A percentile compares a stretch with the other conserved stretches of the same genome.
Conservation (phyloP, 129 eudicot species). For the Heracleum sosnowskyi region DNA sequence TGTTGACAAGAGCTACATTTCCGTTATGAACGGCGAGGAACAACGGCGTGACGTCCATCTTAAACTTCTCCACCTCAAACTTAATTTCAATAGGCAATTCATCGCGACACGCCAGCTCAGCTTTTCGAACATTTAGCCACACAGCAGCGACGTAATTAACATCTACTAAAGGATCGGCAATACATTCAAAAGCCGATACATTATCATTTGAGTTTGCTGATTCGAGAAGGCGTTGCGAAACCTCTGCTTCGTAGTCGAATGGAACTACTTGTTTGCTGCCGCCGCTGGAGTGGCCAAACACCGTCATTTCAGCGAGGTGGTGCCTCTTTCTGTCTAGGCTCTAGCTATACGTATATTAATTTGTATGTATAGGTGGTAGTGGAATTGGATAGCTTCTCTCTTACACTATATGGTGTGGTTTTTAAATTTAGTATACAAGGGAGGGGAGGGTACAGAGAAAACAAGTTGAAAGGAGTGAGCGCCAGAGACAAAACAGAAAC, state of each 20-base stretch:
- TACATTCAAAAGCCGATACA: constrained; percentile 36
- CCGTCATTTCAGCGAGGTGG: constrained; percentile 50
- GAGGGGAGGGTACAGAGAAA: constrained; percentile 15
- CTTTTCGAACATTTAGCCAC: constrained; percentile 38
- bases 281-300: constrained; percentile 48
- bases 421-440: background rate
- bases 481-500: constrained; percentile 31
- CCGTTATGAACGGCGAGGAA: constrained; percentile 79
- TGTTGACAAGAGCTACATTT: constrained; percentile 41
- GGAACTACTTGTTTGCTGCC: constrained; percentile 50
- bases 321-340: background rate
- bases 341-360: background rate
- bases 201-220: constrained; percentile 46
- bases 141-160: constrained; percentile 68
- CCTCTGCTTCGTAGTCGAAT: constrained; percentile 44
- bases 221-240: constrained; percentile 59
- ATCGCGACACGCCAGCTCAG: constrained; percentile 55
- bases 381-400: background rate
- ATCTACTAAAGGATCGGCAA: constrained; percentile 52
- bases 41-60: constrained; percentile 71
- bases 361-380: background rate
- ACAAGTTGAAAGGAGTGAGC: constrained; percentile 67
- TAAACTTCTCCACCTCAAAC: constrained; percentile 54
- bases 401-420: background rate
- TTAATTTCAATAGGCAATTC: constrained; percentile 42